phyloP scores from a whole-genome alignment of 257 asterid species.

The Ehretia macrophylla region DNA sequence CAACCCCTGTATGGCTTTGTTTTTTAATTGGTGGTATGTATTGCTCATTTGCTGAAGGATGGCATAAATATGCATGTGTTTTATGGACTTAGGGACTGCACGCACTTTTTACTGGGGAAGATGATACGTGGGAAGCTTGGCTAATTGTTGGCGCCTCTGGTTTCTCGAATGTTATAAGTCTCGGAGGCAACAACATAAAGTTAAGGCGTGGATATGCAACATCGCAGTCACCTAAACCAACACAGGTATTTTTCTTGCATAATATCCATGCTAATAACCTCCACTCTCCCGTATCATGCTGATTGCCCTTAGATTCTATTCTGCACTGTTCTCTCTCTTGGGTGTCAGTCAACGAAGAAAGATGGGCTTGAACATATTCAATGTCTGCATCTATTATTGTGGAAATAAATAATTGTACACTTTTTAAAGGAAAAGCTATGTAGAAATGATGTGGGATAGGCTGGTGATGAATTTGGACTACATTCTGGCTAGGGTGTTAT shows the following conservation, averaged over 20 bases:
- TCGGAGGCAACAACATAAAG: slow-evolving; percentile 51
- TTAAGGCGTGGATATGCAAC: slow-evolving; percentile 96
- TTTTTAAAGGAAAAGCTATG: neutral
- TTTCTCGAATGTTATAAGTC: slow-evolving; percentile 44
- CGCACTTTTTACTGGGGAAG: slow-evolving; percentile 95
- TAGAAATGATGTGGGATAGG: too few relatives aligned
- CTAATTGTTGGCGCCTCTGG: slow-evolving; percentile 72
- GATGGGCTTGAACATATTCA: neutral
- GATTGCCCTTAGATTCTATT: too few relatives aligned
- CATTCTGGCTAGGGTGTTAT: too few relatives aligned
- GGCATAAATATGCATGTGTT: slow-evolving; percentile 7
- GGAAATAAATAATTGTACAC: neutral
- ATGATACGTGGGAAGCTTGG: slow-evolving; percentile 99
- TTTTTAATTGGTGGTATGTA: slow-evolving; percentile 13
- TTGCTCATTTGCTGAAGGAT: neutral
- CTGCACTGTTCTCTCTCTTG: too few relatives aligned
- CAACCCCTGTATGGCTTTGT: slow-evolving; percentile 52
- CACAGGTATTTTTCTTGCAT: slow-evolving; percentile 51
- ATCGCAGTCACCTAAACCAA: slow-evolving; percentile 75
- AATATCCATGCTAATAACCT: neutral
- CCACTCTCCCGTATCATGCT: too few relatives aligned
- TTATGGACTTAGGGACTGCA: slow-evolving; percentile 61
- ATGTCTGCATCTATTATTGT: neutral
- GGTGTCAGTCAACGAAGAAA: neutral
- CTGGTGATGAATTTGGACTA: too few relatives aligned